phyloP scores from a whole-genome alignment of 768 basidiomycete genomes.

The Roridomyces roridus region DNA sequence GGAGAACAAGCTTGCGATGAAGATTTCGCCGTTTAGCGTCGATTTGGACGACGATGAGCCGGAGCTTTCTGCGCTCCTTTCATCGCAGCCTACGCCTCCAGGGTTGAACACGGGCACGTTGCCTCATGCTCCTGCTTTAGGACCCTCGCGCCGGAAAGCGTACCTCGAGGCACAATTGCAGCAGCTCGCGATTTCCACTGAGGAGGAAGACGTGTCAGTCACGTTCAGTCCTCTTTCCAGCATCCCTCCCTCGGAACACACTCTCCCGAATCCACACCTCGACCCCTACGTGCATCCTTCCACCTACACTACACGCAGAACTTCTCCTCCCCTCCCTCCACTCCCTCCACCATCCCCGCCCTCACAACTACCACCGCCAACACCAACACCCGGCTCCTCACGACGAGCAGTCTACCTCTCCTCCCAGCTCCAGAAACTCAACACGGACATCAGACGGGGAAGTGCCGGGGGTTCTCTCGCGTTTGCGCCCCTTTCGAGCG shows the following conservation, averaged over 20 bases:
- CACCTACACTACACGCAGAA: too few relatives aligned
- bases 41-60: not conserved
- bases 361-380: not conserved
- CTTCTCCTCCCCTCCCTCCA: too few relatives aligned
- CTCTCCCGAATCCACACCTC: too few relatives aligned
- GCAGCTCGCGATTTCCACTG: not conserved
- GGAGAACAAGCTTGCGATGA: constrained; percentile 15
- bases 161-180: constrained; percentile 20
- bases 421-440: constrained; percentile 7
- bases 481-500: constrained; percentile 16
- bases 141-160: constrained; percentile 6
- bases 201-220: constrained; percentile 1
- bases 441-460: not conserved
- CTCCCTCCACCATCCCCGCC: too few relatives aligned
- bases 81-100: too few relatives aligned
- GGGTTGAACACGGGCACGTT: too few relatives aligned
- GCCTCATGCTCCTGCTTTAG: too few relatives aligned
- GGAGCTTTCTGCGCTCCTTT: too few relatives aligned
- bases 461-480: constrained; percentile 4
- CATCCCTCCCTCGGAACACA: constrained; percentile 17
- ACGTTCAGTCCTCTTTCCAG: constrained; percentile 16
- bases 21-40: constrained; percentile 10
- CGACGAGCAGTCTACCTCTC: constrained; percentile 17
- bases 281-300: too few relatives aligned
- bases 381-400: constrained; percentile 1